These are phyloP conservation scores for Schizochytrium sp. DNA, from an alignment of 108 stramenopile species.

Conservation along the genomic window DNA sequence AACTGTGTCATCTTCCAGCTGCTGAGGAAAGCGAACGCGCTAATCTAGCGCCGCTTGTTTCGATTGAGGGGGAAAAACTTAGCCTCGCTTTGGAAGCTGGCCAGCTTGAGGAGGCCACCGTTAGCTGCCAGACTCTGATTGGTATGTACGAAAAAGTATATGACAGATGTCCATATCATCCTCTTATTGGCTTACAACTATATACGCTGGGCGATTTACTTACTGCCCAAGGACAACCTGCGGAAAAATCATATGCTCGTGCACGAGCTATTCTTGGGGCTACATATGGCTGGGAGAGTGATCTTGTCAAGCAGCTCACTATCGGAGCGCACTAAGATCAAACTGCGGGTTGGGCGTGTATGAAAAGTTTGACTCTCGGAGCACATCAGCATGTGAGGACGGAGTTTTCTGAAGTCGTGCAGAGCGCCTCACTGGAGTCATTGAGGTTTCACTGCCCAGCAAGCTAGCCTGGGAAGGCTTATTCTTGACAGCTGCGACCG, in stretches of 20 bases:
- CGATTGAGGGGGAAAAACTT: constrained; percentile 70
- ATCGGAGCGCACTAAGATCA: constrained; percentile 26
- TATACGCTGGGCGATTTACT: constrained; percentile 80
- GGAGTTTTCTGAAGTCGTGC: constrained; percentile 28
- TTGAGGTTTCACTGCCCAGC: constrained; percentile 31
- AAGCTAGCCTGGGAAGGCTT: constrained; percentile 1
- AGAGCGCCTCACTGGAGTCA: constrained; percentile 50
- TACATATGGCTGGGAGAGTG: neutral
- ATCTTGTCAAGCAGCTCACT: neutral
- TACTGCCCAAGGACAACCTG: neutral
- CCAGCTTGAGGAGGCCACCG: neutral
- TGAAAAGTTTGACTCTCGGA: neutral
- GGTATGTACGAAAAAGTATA: neutral
- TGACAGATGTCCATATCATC: constrained; percentile 70
- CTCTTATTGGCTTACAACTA: constrained; percentile 78
- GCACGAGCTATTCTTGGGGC: neutral
- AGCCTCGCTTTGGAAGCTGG: constrained; percentile 67
- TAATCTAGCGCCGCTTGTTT: constrained; percentile 67
- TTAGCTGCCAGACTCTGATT: neutral
- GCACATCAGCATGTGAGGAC: neutral
- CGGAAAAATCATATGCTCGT: neutral
- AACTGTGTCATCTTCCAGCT: constrained; percentile 64
- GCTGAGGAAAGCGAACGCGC: constrained; percentile 44
- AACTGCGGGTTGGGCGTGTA: constrained; percentile 55
- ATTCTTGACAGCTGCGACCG: constrained; percentile 37